phyloP scores from a whole-genome alignment of 2,329 filamentous ascomycete species.

The Phaeomoniella chlamydospora region DNA sequence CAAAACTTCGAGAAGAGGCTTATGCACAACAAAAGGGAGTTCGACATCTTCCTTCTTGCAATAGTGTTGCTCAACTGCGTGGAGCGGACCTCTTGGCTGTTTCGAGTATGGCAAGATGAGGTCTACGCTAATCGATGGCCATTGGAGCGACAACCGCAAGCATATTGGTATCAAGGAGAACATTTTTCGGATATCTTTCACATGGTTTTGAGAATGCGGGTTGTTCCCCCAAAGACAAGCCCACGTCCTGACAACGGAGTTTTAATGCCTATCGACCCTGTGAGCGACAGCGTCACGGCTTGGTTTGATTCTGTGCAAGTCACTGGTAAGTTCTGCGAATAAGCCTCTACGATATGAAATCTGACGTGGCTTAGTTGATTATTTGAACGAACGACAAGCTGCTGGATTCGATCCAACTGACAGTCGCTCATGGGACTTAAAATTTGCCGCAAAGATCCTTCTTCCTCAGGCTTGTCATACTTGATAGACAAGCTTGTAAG shows the following conservation, averaged over 20 bases:
- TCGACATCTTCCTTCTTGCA: slow-evolving; percentile 45
- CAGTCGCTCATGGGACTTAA: not conserved
- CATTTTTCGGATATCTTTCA: slow-evolving; percentile 42
- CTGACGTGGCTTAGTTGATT: not conserved
- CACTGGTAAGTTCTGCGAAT: not conserved
- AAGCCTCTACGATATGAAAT: not conserved
- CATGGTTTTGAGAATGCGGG: slow-evolving; percentile 44
- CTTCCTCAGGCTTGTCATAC: not conserved
- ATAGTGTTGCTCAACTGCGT: slow-evolving; percentile 45
- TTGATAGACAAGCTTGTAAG: not conserved
- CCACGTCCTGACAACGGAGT: slow-evolving; percentile 22
- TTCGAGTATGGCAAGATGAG: slow-evolving; percentile 35
- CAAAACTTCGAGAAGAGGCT: slow-evolving; percentile 46
- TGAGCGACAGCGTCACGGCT: slow-evolving; percentile 16
- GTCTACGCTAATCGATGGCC: slow-evolving; percentile 31
- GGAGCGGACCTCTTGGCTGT: slow-evolving; percentile 45
- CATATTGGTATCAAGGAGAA: slow-evolving; percentile 40
- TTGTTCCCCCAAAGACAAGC: slow-evolving; percentile 24
- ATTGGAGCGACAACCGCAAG: slow-evolving; percentile 34
- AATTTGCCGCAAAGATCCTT: not conserved
- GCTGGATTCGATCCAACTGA: not conserved
- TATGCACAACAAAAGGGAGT: slow-evolving; percentile 23
- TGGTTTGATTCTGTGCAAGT: not conserved
- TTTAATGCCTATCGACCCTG: slow-evolving; percentile 21
- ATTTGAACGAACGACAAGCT: not conserved